Base-by-base conservation (phyloP, 2,329 filamentous ascomycete genomes). In the Atkinsonella hypoxylon region DNA sequence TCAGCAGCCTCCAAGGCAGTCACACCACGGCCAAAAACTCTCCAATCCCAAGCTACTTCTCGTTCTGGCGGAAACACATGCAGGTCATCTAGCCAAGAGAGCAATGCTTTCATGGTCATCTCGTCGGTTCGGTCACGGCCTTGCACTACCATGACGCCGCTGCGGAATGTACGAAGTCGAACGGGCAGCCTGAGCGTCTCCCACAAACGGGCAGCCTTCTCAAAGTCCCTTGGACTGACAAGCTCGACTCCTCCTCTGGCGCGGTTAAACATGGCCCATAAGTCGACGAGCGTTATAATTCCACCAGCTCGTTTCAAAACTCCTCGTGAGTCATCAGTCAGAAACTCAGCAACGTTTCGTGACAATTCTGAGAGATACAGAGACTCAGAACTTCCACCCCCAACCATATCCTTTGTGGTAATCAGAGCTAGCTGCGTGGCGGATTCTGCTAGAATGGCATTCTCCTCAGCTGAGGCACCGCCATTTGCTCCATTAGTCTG, bases 181-280 rank as follows among this genome's bases (percentile, higher is more conserved):
- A 98, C 83, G 0, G 93, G 93, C 3, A 98, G 74, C 59, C 83
- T 86, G 17, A 98, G 73, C 55, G 82, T 85, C 61, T 94, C 89
- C 89, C 93, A 98, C 59, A 95, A 73, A 39, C 81, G 77, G 0
- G 89, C 88, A 1, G 93, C 93, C 62, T 90, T 91, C 62, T 93
- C 85, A 59, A 98, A 95, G 61, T 98, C 93, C 17, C 82, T 74
- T 0, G 93, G 93, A 56, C 88, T 95, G 47, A 97, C 87, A 15
- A 98, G 79, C 66, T 98, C 93, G 15, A 98, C 91, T 8, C 91
- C 93, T 48, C 91, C 91, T 49, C 91, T 81, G 31, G 87, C 89
- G 34, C 91, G 81, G 67, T 98, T 98, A 72, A 97, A 97, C 56
- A 94, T 81, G 30, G 89, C 88, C 89, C 89, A 96, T 0, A 95